A percentile compares a stretch with the other conserved stretches of the same genome.
These are phyloP conservation scores for Cercospora zeae-maydis DNA, from an alignment of 2,329 filamentous ascomycete species.

Conservation along the genomic window DNA sequence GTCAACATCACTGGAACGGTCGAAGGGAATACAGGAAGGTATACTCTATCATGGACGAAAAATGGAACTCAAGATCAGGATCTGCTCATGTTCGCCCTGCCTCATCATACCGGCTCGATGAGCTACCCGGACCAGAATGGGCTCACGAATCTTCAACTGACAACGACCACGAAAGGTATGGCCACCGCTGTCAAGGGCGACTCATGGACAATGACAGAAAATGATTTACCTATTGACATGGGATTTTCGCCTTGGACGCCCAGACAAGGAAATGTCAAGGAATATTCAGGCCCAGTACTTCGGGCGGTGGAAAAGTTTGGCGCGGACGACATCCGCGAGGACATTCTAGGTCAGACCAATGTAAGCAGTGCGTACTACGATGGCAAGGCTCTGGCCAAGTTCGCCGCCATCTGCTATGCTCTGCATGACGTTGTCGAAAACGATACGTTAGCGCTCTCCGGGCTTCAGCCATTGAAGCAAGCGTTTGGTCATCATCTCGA, in stretches of 20 bases:
- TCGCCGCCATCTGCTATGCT: conserved; percentile 45
- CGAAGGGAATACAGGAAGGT: conserved; percentile 60
- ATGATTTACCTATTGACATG: conserved; percentile 67
- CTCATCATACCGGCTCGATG: conserved; percentile 80
- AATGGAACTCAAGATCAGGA: conserved; percentile 58
- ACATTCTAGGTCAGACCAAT: conserved; percentile 69
- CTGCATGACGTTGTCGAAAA: conserved; percentile 53
- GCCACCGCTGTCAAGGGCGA: conserved; percentile 69
- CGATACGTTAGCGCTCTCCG: conserved; percentile 45
- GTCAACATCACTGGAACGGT: conserved; percentile 63
- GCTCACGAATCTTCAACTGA: conserved; percentile 55
- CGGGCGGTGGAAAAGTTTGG: conserved; percentile 56
- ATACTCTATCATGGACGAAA: conserved; percentile 71
- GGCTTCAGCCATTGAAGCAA: conserved; percentile 49
- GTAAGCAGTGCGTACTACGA: conserved; percentile 89
- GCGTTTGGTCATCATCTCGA: conserved; percentile 48
- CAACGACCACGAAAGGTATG: conserved; percentile 80
- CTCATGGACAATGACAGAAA: conserved; percentile 74
- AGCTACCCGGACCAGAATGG: conserved; percentile 53
- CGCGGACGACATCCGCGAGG: conserved; percentile 67
- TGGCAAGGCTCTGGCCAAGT: conserved; percentile 57
- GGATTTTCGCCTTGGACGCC: conserved; percentile 76
- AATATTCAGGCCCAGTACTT: not conserved
- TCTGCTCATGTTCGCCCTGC: conserved; percentile 81
- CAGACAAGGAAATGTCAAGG: conserved; percentile 32